A percentile compares a stretch with the other conserved stretches of the same genome.
phyloP scores from a whole-genome alignment of 345 rosid genomes.

The Xanthoceras sorbifolium region DNA sequence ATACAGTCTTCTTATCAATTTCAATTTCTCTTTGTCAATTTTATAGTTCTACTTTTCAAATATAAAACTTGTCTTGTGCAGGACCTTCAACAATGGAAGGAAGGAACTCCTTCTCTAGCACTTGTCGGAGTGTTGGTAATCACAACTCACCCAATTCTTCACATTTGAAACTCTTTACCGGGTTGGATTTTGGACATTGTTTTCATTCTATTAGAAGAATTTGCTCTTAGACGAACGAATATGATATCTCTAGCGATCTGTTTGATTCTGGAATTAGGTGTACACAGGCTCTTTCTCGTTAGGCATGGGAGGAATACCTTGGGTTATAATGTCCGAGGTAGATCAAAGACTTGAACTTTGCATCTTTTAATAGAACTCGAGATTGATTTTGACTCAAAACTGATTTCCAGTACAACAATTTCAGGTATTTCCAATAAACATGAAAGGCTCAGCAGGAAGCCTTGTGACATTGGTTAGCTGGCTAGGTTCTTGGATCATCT shows the following conservation, averaged over 20 bases:
- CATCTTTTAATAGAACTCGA: neutral
- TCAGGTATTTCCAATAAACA: constrained; percentile 81
- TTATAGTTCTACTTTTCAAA: neutral
- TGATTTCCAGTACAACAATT: neutral
- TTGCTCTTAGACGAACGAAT: neutral
- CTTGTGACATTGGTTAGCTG: constrained; percentile 78
- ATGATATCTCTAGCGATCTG: neutral
- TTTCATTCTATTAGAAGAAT: neutral
- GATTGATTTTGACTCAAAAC: neutral
- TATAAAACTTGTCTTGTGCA: constrained; percentile 21
- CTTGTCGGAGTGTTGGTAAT: constrained; percentile 60
- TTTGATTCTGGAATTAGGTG: constrained; percentile 28
- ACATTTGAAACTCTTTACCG: neutral
- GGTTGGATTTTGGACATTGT: too few species aligned
- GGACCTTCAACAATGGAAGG: constrained; percentile 49
- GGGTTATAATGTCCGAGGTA: constrained; percentile 90
- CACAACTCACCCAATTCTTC: neutral
- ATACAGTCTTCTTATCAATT: neutral
- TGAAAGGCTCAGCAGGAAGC: constrained; percentile 86
- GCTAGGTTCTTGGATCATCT: constrained; percentile 76
- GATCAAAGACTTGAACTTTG: too few species aligned
- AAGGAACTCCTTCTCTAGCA: constrained; percentile 46
- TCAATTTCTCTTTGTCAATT: neutral
- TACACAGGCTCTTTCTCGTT: constrained; percentile 50
- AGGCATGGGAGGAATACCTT: constrained; percentile 80